Percentiles rank a stretch among this genome's conserved stretches.
phyloP scores from a whole-genome alignment of 2,329 filamentous ascomycete species.

The Diaporthe ilicicola region DNA sequence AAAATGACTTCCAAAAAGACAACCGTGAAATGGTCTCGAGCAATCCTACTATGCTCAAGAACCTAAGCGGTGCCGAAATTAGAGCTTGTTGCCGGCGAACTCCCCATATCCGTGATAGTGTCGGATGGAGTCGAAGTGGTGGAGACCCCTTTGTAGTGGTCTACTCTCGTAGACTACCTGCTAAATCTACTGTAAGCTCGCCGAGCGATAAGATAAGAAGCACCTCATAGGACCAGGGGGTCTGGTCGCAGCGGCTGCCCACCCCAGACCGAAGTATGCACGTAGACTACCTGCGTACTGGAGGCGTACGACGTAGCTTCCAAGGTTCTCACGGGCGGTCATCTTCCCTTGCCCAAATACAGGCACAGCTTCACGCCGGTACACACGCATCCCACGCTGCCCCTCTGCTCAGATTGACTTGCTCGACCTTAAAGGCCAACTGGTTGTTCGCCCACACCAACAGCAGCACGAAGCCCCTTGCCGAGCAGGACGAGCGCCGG shows the following conservation, averaged over 20 bases:
- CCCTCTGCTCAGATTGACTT: neutral
- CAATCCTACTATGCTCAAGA: neutral
- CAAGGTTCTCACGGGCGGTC: neutral
- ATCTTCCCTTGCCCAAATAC: neutral
- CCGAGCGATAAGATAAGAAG: constrained; percentile 22
- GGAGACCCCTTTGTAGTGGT: neutral
- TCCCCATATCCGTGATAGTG: neutral
- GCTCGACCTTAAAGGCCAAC: neutral
- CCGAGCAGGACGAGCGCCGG: neutral
- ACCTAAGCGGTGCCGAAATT: neutral
- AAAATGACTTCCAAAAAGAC: neutral
- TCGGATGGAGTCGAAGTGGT: neutral
- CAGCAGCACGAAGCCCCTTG: neutral
- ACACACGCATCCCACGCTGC: neutral
- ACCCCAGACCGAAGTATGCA: neutral
- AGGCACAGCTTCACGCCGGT: neutral
- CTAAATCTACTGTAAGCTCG: neutral
- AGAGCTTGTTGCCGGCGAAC: constrained; percentile 5
- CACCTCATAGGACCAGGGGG: constrained; percentile 13
- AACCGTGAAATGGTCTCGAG: neutral
- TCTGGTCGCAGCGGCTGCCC: constrained; percentile 6
- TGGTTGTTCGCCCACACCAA: neutral
- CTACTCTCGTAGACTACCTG: constrained; percentile 6
- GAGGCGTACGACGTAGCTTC: constrained; percentile 10
- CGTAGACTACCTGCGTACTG: neutral